Evolutionary conservation across 1,139 yeast species (phyloP).

Genomic region (Spathaspora sp.): DNA sequence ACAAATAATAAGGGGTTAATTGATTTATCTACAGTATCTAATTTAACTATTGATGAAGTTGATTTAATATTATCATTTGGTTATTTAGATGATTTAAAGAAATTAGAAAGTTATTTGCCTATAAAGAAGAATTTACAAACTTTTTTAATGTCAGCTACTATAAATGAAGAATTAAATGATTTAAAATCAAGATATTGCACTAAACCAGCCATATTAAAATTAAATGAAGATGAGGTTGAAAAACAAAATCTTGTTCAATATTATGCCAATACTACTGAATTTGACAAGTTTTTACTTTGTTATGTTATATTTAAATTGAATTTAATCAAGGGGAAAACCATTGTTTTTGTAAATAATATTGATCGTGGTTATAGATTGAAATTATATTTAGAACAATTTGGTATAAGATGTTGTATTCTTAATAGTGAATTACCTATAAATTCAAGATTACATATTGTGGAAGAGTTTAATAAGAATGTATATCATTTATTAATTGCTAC

Average conservation of each 20-base stretch:
- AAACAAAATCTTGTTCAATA: conserved; percentile 71
- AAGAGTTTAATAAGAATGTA: conserved; percentile 88
- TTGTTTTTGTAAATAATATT: conserved; percentile 87
- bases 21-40: conserved; percentile 56
- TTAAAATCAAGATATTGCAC: conserved; percentile 79
- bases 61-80: conserved; percentile 91
- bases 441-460: conserved; percentile 92
- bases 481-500: conserved; percentile 91
- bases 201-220: conserved; percentile 78
- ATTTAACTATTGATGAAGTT: conserved; percentile 91
- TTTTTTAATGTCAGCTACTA: conserved; percentile 94
- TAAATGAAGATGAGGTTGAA: conserved; percentile 58
- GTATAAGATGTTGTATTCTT: conserved; percentile 82
- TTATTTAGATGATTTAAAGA: conserved; percentile 77
- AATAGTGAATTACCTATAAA: conserved; percentile 92
- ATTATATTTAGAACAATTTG: conserved; percentile 91
- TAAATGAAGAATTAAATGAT: conserved; percentile 80
- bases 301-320: conserved; percentile 90
- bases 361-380: conserved; percentile 95
- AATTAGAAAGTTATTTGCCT: conserved; percentile 64
- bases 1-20: conserved; percentile 37
- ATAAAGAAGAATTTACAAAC: conserved; percentile 78
- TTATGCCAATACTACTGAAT: conserved; percentile 82
- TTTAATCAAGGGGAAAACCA: conserved; percentile 86
- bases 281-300: conserved; percentile 86